Base-by-base conservation (phyloP, 73 alveolate genomes). In the Stentor coeruleus region DNA sequence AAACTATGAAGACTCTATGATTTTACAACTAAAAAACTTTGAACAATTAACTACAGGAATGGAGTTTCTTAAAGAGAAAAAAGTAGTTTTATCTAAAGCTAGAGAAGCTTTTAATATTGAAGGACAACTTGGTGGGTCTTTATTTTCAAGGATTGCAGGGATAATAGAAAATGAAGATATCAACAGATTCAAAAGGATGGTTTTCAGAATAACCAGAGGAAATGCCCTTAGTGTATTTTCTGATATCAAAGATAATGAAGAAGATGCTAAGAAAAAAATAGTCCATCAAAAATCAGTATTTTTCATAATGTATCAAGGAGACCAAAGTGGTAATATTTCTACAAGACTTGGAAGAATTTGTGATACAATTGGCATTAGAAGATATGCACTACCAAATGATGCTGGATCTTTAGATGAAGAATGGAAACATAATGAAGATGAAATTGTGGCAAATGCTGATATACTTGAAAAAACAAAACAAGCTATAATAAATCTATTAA, bases 161-260 rank as follows among this genome's bases (percentile, higher is more conserved):
- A 90, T 96, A 14, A 91, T 97, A 59, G 93, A 97, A 39, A 76
- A 30, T 36, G 94, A 82, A 41, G 99, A 97, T 40, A 91, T 87
- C 74, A 81, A 88, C 60, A 84, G 96, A 81, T 85, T 94, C 59
- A 83, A 90, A 73, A 93, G 95, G 84, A 80, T 94, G 82, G 84
- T 97, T 49, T 96, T 96, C 83, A 94, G 99, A 91, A 89, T 91
- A n/a, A 91, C 97, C 38, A 92, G 95, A 90, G 98, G 97, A 35
- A 93, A 96, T 73, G 97, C 97, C 14, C 81, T 95, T 37, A 91
- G 96, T 0, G 82, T 85, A 87, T 85, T 94, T 80, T 82, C 86
- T 74, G 92, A 93, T 38, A 76, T 93, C 59, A 94, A 89, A 38
- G 82, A 91, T 14, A 86, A 88, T 42, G 28, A 81, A 72, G 38